Evolutionary conservation across 805 yeast species (phyloP).

Genomic region (Phaffomyces opuntiae): DNA sequence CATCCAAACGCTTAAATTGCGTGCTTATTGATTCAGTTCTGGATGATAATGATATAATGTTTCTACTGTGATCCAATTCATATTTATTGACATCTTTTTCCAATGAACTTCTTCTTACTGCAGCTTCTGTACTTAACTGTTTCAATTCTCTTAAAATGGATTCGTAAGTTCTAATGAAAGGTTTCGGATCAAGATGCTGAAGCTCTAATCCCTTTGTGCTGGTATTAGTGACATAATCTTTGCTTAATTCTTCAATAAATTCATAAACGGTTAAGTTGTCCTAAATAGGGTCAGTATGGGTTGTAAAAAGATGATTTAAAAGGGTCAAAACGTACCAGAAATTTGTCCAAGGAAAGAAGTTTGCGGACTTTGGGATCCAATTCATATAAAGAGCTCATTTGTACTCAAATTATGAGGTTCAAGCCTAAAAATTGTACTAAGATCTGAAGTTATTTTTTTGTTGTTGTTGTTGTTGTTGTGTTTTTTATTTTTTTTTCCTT

Average conservation of each 20-base stretch:
- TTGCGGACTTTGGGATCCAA: constrained; percentile 56
- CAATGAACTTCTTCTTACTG: constrained; percentile 40
- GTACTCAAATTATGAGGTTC: neutral
- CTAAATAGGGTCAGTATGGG: constrained; percentile 4
- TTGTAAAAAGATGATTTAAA: neutral
- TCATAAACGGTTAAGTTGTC: constrained; percentile 69
- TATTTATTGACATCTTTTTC: constrained; percentile 50
- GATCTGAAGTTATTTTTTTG: too few relatives aligned
- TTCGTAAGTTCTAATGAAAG: constrained; percentile 90
- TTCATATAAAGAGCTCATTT: constrained; percentile 44
- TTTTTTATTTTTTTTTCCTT: neutral
- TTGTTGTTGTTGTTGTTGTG: neutral
- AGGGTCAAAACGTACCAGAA: constrained; percentile 30
- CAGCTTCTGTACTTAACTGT: constrained; percentile 50
- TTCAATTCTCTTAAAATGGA: constrained; percentile 70
- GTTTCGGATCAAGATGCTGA: constrained; percentile 69
- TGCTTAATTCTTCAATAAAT: constrained; percentile 72
- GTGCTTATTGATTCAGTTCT: constrained; percentile 39
- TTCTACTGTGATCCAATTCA: constrained; percentile 62
- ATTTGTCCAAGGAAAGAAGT: constrained; percentile 52
- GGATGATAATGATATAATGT: constrained; percentile 48
- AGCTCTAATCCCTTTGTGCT: constrained; percentile 16
- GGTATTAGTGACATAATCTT: constrained; percentile 50
- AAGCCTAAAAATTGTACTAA: too few relatives aligned
- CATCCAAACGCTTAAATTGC: constrained; percentile 45